Evolutionary conservation across 2,329 filamentous ascomycete genomes (phyloP).

Genomic region (Neonectria faginata): DNA sequence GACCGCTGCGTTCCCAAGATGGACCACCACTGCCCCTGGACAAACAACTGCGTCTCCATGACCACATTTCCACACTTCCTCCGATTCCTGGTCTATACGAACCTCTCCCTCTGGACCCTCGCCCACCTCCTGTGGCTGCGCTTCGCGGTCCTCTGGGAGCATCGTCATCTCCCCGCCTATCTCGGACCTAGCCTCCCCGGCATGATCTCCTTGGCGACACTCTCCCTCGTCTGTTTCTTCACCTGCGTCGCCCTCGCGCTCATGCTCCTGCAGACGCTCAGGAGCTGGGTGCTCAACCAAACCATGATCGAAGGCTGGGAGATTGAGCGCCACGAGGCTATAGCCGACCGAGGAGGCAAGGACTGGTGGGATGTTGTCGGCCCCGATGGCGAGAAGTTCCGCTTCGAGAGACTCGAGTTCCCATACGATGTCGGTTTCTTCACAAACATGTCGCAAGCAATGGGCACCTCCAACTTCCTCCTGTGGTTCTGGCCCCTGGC

Average conservation of each 20-base stretch:
- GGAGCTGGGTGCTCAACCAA: constrained; percentile 73
- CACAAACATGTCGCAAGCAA: constrained; percentile 78
- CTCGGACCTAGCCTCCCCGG: constrained; percentile 73
- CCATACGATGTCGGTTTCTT: constrained; percentile 85
- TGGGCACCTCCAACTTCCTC: constrained; percentile 75
- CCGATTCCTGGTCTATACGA: constrained; percentile 79
- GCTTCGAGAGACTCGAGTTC: constrained; percentile 76
- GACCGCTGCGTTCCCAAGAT: constrained; percentile 80
- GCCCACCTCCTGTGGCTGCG: constrained; percentile 71
- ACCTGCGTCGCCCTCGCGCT: constrained; percentile 72
- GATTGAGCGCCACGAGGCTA: constrained; percentile 70
- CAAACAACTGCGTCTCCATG: constrained; percentile 83
- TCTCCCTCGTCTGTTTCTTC: constrained; percentile 68
- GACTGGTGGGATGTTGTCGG: constrained; percentile 58
- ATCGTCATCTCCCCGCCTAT: constrained; percentile 77
- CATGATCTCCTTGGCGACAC: constrained; percentile 70
- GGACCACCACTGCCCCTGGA: constrained; percentile 92
- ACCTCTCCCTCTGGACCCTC: constrained; percentile 72
- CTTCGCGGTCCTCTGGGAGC: constrained; percentile 69
- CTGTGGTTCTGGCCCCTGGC: constrained; percentile 78
- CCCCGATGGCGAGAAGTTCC: constrained; percentile 55
- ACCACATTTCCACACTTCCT: constrained; percentile 86
- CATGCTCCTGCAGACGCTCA: constrained; percentile 72
- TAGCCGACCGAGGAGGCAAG: constrained; percentile 61
- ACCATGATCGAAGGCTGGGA: constrained; percentile 89